Evolutionary conservation across 73 alveolate species (phyloP), one percentile per base, ranked within the genome.

Genomic region (Blepharisma japonicum): DNA sequence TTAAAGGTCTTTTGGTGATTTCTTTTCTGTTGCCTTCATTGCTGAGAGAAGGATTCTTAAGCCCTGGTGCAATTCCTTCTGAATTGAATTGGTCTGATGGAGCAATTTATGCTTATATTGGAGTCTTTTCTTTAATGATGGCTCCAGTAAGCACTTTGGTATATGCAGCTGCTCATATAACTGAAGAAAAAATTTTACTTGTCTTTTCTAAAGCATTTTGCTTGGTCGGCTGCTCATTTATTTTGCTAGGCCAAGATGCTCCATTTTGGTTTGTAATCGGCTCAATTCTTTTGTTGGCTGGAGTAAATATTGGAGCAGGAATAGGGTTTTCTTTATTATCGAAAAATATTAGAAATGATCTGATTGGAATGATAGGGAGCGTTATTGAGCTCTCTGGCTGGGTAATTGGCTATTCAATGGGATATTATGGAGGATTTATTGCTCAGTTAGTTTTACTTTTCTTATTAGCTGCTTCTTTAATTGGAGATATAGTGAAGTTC

Each of bases 221-320:
- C 2, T 9, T 61, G 14, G 23, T 61, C 2, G 74, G 49, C 14
- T n/a, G 74, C 14, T 25, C 47, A 11, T 25, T 61, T 14, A 14
- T 18, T 14, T 18, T 61, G 49, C 18, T 61, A 20, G 46, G 47
- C 39, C 14, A 61, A 25, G 18, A 20, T 25, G n/a, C 39, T 8
- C 14, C 14, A 39, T 61, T 61, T 25, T 61, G 74, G 74, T 61
- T 14, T 25, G 74, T 61, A 25, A 25, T 25, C 3, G 39, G 50
- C 4, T 18, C 47, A 8, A 14, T 61, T 61, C 14, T 25, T 14
- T 14, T 61, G 18, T 2, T 61, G 2, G 23, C 5, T 14, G 74
- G 74, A 20, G 74, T 61, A 11, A 61, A 61, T 25, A 5, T 61
- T 2, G 74, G 74, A 20, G 46, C 23, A 9, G 74, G 50, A 20